phyloP scores from a whole-genome alignment of 2,329 filamentous ascomycete genomes.

The Teratosphaeria nubilosa region DNA sequence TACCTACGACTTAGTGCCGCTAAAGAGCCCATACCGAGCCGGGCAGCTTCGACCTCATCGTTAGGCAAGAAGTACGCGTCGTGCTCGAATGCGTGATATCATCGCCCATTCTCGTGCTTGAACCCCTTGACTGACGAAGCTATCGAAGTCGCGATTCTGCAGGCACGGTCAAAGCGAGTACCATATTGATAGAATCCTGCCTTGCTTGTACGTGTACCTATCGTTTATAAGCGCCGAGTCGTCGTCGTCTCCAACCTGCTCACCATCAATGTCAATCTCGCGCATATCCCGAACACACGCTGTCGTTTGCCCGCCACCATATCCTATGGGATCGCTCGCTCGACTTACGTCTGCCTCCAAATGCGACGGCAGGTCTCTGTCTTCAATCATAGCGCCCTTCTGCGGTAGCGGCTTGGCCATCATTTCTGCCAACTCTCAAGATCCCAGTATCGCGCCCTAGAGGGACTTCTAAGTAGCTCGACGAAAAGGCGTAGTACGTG shows the following conservation, averaged over 20 bases:
- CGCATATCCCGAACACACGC: neutral
- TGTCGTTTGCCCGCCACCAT: neutral
- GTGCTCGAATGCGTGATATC: slow-evolving; percentile 21
- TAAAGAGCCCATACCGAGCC: neutral
- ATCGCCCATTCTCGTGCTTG: slow-evolving; percentile 19
- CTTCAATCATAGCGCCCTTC: neutral
- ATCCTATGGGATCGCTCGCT: neutral
- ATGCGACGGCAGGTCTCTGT: neutral
- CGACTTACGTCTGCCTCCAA: neutral
- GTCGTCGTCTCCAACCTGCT: slow-evolving; percentile 5
- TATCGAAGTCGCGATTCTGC: slow-evolving; percentile 13
- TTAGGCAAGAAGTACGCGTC: slow-evolving; percentile 25
- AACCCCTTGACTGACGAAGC: slow-evolving; percentile 15
- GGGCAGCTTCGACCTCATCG: slow-evolving; percentile 12
- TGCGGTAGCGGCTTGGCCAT: neutral
- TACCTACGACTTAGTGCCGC: slow-evolving; percentile 1
- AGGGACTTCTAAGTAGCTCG: neutral
- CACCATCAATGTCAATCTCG: neutral
- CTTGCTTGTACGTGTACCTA: slow-evolving; percentile 5
- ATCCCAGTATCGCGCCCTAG: neutral
- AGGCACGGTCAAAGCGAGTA: neutral
- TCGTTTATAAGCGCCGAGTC: slow-evolving; percentile 15
- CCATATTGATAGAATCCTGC: neutral
- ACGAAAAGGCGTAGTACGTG: neutral
- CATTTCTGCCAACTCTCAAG: neutral